Evolutionary conservation across 768 basidiomycete species (phyloP).

Genomic region (Tricholoma flavovirens): DNA sequence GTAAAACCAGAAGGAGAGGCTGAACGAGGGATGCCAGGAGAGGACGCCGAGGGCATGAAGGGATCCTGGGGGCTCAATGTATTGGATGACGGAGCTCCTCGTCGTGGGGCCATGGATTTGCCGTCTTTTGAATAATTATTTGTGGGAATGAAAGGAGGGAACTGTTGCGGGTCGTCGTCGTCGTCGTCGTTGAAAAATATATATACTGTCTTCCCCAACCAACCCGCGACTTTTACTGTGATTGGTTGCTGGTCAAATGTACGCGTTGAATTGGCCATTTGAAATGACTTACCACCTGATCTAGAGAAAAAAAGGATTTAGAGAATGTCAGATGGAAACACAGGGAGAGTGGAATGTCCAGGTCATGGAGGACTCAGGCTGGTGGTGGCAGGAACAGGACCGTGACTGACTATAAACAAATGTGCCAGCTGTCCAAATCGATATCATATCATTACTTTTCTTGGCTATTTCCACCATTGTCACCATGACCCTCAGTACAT

Average conservation of each 20-base stretch:
- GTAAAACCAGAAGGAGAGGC: slow-evolving; percentile 64
- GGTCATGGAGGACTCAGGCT: slow-evolving; percentile 14
- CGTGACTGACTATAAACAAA: slow-evolving; percentile 19
- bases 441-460: no score
- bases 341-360: slow-evolving; percentile 6
- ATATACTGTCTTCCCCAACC: slow-evolving; percentile 3
- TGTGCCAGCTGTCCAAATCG: slow-evolving; percentile 15
- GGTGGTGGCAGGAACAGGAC: no score
- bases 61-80: slow-evolving; percentile 34
- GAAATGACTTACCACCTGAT: slow-evolving; percentile 1
- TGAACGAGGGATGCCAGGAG: slow-evolving; percentile 45
- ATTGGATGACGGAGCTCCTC: slow-evolving; percentile 33
- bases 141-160: background rate
- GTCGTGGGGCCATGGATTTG: slow-evolving; percentile 45
- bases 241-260: background rate
- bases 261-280: background rate
- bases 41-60: slow-evolving; percentile 19
- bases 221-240: slow-evolving; percentile 5
- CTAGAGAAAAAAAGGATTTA: slow-evolving; percentile 1
- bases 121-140: background rate
- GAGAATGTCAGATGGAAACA: slow-evolving; percentile 2
- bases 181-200: slow-evolving; percentile 5
- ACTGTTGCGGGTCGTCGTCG: background rate
- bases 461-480: slow-evolving; percentile 7
- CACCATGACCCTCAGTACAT: no score